Evolutionary conservation across 129 eudicot species (phyloP), one percentile per base, ranked within the genome.

Genomic region (Tagetes patula): DNA sequence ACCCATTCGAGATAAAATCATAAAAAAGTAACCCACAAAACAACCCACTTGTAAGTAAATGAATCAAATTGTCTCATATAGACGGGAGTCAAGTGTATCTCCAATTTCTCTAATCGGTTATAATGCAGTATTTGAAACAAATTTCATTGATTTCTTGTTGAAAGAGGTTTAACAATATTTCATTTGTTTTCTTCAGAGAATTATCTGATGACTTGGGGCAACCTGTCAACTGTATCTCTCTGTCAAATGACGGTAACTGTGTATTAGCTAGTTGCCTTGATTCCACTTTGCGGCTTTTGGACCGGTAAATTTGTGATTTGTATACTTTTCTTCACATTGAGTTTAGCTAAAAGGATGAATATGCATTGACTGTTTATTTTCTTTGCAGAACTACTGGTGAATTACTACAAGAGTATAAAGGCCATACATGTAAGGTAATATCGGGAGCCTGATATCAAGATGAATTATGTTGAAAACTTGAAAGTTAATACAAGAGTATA

Each of bases 401-500:
- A 84, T 85, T 86, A 75, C 80, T 94, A 78, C 99, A 94, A 83
- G 97, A 94, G 80, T 94, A 94, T 70, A 94, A 86, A 82, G 99
- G 99, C 37, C 99, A 94, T 79, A 84, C 85, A n/a, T 94, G 97
- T 80, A 94, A 94, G 99, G 98, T 94, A 62, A 71, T 87, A 37
- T 8, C 47, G 54, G 49, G 50, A n/a, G n/a, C n/a, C n/a, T n/a
- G 50, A 5, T 72, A 30, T 37, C 61, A 43, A 76, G 31, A 61
- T 62, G 47, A 6, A n/a, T n/a, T n/a, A n/a, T n/a, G n/a, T n/a
- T n/a, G n/a, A n/a, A n/a, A 55, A 54, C 2, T 27, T 20, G 62
- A 55, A 55, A 55, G 34, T 55, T 55, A 55, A 14, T 48, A 14
- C 10, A n/a, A n/a, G n/a, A n/a, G n/a, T n/a, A n/a, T n/a, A n/a